phyloP scores from a whole-genome alignment of 83 land plant species.

The Thuja plicata region DNA sequence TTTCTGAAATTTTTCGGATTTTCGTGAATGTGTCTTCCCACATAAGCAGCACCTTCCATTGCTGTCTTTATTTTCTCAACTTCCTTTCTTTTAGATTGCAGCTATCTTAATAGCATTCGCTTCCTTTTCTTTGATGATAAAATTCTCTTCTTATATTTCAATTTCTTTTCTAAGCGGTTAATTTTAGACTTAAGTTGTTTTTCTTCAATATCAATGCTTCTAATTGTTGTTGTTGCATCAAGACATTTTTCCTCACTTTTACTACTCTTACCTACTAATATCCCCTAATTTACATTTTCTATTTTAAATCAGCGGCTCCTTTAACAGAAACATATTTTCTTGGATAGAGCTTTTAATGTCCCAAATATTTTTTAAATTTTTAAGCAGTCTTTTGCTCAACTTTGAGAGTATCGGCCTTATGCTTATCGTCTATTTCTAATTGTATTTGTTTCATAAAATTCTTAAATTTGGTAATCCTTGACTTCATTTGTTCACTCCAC shows the following conservation, averaged over 20 bases:
- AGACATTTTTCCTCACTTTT: slow-evolving; percentile 88
- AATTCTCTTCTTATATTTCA: slow-evolving; percentile 69
- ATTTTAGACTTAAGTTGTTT: slow-evolving; percentile 85
- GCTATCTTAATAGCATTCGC: slow-evolving; percentile 78
- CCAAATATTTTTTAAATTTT: slow-evolving; percentile 30
- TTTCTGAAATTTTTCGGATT: slow-evolving; percentile 65
- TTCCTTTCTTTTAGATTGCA: slow-evolving; percentile 58
- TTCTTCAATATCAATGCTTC: slow-evolving; percentile 70
- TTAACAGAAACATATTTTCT: slow-evolving; percentile 63
- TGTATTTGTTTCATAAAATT: slow-evolving; percentile 16
- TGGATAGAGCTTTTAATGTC: slow-evolving; percentile 64
- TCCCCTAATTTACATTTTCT: no score
- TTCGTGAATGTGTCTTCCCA: slow-evolving; percentile 68
- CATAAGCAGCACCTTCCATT: slow-evolving; percentile 57
- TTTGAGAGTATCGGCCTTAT: slow-evolving; percentile 26
- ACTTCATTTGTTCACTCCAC: slow-evolving; percentile 46
- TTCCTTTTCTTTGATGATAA: neutral
- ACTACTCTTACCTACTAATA: slow-evolving; percentile 91
- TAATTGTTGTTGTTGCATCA: slow-evolving; percentile 93
- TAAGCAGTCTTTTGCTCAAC: slow-evolving; percentile 55
- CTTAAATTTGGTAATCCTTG: slow-evolving; percentile 48
- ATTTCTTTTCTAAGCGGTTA: slow-evolving; percentile 78
- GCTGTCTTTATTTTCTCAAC: slow-evolving; percentile 67
- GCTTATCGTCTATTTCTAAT: slow-evolving; percentile 47
- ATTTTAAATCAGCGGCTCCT: slow-evolving; percentile 69